These are phyloP conservation scores for Ophiostoma fasciatum DNA, from an alignment of 2,329 filamentous ascomycete species.

Conservation along the genomic window DNA sequence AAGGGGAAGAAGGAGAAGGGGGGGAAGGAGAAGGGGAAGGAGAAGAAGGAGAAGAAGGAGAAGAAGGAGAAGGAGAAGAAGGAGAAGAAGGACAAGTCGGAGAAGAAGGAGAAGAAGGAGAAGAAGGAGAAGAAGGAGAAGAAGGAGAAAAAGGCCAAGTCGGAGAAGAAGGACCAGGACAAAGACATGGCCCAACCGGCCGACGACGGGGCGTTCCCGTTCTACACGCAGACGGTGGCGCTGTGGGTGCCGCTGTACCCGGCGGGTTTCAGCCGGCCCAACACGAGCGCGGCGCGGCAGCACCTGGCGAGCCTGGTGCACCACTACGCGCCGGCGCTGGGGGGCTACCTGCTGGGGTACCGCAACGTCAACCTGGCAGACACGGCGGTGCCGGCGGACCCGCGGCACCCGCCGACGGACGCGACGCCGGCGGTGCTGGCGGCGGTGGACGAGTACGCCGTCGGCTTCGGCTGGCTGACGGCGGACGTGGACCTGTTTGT, in stretches of 20 bases:
- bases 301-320: constrained; percentile 62
- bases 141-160: background rate
- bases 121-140: background rate
- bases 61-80: constrained; percentile 2
- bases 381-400: constrained; percentile 32
- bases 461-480: constrained; percentile 76
- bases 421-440: constrained; percentile 28
- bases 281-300: constrained; percentile 58
- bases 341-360: constrained; percentile 63
- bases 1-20: constrained; percentile 1
- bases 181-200: too few species aligned
- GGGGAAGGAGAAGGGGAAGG: constrained; percentile 1
- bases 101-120: background rate
- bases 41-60: constrained; percentile 3
- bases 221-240: constrained; percentile 65
- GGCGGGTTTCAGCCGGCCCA: constrained; percentile 50
- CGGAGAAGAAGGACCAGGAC: too few species aligned
- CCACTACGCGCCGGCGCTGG: constrained; percentile 58
- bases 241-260: constrained; percentile 67
- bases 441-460: constrained; percentile 67
- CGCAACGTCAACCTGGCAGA: constrained; percentile 52
- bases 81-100: background rate
- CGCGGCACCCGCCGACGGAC: constrained; percentile 30
- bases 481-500: constrained; percentile 75
- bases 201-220: constrained; percentile 44